Evolutionary conservation across 768 basidiomycete genomes (phyloP), one percentile per base, ranked within the genome.

Genomic region (Amanita molliuscula): DNA sequence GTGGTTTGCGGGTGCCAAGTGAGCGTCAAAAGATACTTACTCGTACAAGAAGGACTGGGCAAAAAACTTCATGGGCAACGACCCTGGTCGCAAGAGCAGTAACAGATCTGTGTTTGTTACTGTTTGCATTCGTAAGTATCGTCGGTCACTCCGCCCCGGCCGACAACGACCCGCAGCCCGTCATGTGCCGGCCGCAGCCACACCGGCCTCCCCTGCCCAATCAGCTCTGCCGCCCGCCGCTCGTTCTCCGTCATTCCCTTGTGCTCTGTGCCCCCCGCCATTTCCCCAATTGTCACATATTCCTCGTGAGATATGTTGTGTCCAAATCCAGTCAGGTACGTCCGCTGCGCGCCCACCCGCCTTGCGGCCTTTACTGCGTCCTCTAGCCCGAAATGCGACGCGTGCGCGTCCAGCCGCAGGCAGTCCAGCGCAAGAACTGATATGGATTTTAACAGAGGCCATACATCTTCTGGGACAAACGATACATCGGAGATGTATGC

Each of bases 401-500:
- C 77, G 61, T 90, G 87, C 2, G 73, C 61, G 6, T 63, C 59
- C 2, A 88, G 71, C 46, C 79, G 73, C 29, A 95, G 69, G 55
- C 87, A 88, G 62, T 95, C 91, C 34, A 92, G 70, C 44, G 92
- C 76, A 52, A 86, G 71, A 21, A 88, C 73, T 1, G 81, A 70
- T 31, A 78, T 61, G 15, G 58, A 56, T 47, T 63, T 58, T 46
- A 82, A 65, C 45, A 79, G 57, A 16, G 63, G 58, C 86, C 86
- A 89, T 35, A 80, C 76, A 31, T 77, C 72, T 6, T 84, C 78
- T 1, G 92, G 90, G 48, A 95, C 86, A 56, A 76, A 66, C 7
- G 85, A 88, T 36, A 84, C 86, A 62, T 96, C 93, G 23, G 85
- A 84, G 52, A 95, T 72, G 67, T 94, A 94, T 11, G 80, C 69